Percentiles rank a stretch among this genome's conserved stretches.
These are phyloP conservation scores for Plectosphaerella sp. DNA, from an alignment of 2,329 filamentous ascomycete genomes.

Conservation along the genomic window DNA sequence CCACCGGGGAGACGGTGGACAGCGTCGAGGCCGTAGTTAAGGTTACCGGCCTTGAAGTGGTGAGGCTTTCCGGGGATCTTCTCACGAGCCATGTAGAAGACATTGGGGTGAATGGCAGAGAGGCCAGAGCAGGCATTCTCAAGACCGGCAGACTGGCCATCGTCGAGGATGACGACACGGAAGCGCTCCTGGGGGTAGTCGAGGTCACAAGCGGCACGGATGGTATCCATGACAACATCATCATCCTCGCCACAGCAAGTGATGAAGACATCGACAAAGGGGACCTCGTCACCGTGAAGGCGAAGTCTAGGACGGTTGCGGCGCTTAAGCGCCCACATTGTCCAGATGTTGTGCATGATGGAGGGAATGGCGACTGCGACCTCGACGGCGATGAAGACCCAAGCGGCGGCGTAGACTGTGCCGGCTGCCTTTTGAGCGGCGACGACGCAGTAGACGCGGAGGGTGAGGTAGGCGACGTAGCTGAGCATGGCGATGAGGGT, in stretches of 20 bases:
- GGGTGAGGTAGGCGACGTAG: constrained; percentile 43
- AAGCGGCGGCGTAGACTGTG: constrained; percentile 43
- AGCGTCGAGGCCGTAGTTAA: constrained; percentile 55
- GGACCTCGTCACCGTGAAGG: constrained; percentile 39
- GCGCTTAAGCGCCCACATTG: constrained; percentile 52
- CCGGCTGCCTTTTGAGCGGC: constrained; percentile 37
- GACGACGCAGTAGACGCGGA: constrained; percentile 49
- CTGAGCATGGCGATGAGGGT: constrained; percentile 34
- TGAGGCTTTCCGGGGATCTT: constrained; percentile 44
- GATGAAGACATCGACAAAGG: constrained; percentile 53
- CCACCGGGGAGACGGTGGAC: constrained; percentile 47
- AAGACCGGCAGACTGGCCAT: constrained; percentile 42
- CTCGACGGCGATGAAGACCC: constrained; percentile 54
- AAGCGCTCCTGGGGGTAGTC: constrained; percentile 51
- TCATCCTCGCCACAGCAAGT: constrained; percentile 55
- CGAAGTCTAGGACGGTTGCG: constrained; percentile 48
- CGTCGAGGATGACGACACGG: constrained; percentile 52
- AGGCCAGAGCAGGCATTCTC: constrained; percentile 32
- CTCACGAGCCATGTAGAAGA: constrained; percentile 48
- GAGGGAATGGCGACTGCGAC: constrained; percentile 48
- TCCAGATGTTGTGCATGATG: constrained; percentile 54
- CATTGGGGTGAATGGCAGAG: constrained; percentile 37
- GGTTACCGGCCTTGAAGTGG: constrained; percentile 61
- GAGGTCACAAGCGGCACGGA: constrained; percentile 46
- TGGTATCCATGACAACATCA: constrained; percentile 52